Conservation (phyloP, 2,329 filamentous ascomycete species). For the Aspergillus japonicus region DNA sequence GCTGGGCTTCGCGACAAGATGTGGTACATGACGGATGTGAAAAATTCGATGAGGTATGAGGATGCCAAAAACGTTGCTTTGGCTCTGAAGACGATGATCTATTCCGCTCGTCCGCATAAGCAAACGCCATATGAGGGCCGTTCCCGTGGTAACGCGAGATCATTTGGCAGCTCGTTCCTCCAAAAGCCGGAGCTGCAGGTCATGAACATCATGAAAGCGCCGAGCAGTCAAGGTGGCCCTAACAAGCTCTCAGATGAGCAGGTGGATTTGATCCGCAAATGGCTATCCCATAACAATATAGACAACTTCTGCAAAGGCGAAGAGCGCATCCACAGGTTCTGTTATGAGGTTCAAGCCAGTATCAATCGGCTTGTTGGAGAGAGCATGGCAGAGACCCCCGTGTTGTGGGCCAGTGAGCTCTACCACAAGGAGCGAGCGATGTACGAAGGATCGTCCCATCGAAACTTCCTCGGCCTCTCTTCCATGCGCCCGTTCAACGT, state of each 20-base stretch:
- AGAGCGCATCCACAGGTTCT: slow-evolving; percentile 91
- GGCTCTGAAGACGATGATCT: slow-evolving; percentile 86
- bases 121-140: slow-evolving; percentile 33
- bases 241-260: slow-evolving; percentile 98
- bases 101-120: slow-evolving; percentile 42
- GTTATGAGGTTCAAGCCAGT: slow-evolving; percentile 82
- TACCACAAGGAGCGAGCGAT: slow-evolving; percentile 67
- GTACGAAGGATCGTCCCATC: slow-evolving; percentile 42
- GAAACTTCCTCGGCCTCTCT: slow-evolving; percentile 37
- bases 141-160: slow-evolving; percentile 46
- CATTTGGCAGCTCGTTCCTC: slow-evolving; percentile 60
- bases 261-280: slow-evolving; percentile 76
- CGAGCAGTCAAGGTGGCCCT: slow-evolving; percentile 79
- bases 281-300: slow-evolving; percentile 77
- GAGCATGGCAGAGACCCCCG: slow-evolving; percentile 77
- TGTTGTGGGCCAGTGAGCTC: slow-evolving; percentile 88
- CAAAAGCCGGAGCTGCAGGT: slow-evolving; percentile 81
- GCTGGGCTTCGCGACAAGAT: slow-evolving; percentile 87
- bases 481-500: slow-evolving; percentile 37
- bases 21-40: slow-evolving; percentile 96
- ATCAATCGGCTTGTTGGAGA: slow-evolving; percentile 83
- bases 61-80: slow-evolving; percentile 81
- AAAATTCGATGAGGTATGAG: slow-evolving; percentile 83
- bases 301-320: slow-evolving; percentile 95
- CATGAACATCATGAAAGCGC: slow-evolving; percentile 80